Evolutionary conservation across 2,329 filamentous ascomycete species (phyloP).

Genomic region (Pseudocercospora crystallina): DNA sequence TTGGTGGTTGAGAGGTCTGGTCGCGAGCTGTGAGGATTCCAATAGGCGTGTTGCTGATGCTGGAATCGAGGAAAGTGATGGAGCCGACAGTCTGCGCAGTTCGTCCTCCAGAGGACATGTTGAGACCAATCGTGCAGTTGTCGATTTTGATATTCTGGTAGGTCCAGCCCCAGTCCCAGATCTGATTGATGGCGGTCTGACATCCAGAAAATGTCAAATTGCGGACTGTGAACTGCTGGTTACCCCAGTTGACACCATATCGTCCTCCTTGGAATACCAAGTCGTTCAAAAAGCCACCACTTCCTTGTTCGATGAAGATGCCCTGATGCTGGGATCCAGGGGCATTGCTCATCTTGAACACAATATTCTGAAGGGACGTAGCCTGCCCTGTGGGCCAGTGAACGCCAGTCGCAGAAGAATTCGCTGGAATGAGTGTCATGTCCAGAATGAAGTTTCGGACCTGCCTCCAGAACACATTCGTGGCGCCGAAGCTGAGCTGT

Average conservation of each 20-base stretch:
- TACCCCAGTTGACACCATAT: constrained; percentile 43
- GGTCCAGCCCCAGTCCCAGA: constrained; percentile 63
- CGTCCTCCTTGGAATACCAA: constrained; percentile 46
- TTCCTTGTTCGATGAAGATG: constrained; percentile 45
- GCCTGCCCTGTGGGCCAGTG: constrained; percentile 50
- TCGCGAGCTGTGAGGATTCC: constrained; percentile 52
- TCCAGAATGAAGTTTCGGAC: constrained; percentile 67
- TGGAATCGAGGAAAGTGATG: constrained; percentile 58
- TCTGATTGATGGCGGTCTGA: constrained; percentile 55
- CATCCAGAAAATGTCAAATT: constrained; percentile 55
- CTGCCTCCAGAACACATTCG: constrained; percentile 65
- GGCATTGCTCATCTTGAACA: constrained; percentile 46
- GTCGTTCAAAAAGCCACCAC: constrained; percentile 49
- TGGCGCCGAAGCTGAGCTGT: constrained; percentile 42
- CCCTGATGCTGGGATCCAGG: constrained; percentile 49
- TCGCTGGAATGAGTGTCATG: constrained; percentile 50
- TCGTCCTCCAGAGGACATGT: constrained; percentile 47
- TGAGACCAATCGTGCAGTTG: constrained; percentile 54
- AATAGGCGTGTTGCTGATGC: constrained; percentile 50
- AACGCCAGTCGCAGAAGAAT: constrained; percentile 43
- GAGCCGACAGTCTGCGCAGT: constrained; percentile 53
- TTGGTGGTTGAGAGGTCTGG: constrained; percentile 43
- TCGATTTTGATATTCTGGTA: constrained; percentile 45
- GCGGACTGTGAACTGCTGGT: constrained; percentile 54
- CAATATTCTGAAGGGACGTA: constrained; percentile 46